Conservation (phyloP, 345 rosid species). For the Salix viminalis region DNA sequence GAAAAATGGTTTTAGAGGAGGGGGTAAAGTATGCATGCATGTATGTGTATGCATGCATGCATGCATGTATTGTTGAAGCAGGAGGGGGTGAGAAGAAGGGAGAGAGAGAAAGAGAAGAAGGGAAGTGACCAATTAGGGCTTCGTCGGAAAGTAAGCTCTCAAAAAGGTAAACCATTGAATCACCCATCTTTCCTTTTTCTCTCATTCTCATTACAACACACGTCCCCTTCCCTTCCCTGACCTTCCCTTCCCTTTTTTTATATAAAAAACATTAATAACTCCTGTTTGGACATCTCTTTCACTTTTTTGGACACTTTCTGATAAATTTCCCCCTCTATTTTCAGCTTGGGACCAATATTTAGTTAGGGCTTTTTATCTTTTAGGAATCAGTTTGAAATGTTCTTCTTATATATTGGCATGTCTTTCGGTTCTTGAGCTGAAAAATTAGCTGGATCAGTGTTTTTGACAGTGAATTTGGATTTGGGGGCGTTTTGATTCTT, state of each 20-base stretch:
- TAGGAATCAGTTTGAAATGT: not conserved
- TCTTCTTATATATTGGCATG: not conserved
- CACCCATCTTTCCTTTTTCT: not conserved
- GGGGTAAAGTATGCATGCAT: no score
- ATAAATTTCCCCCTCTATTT: not conserved
- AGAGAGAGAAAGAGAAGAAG: conserved; percentile 14
- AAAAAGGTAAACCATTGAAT: conserved; percentile 18
- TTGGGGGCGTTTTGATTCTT: not conserved
- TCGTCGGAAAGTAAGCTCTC: conserved; percentile 37
- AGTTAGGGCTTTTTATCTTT: not conserved
- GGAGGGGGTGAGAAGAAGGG: not conserved
- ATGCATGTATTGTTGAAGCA: not conserved
- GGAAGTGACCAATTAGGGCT: conserved; percentile 16
- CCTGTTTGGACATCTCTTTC: not conserved
- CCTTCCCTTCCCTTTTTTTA: not conserved
- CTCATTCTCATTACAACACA: not conserved
- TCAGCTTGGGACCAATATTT: not conserved
- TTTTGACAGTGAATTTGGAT: not conserved
- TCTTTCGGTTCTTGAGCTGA: not conserved
- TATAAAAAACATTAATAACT: not conserved
- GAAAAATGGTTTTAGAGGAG: no score
- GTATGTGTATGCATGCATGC: not conserved
- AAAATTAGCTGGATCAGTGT: not conserved
- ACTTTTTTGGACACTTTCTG: not conserved
- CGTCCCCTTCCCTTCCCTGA: not conserved